These are phyloP conservation scores for Scopulariopsis brevicaulis DNA, from an alignment of 2,329 filamentous ascomycete genomes.

Conservation along the genomic window DNA sequence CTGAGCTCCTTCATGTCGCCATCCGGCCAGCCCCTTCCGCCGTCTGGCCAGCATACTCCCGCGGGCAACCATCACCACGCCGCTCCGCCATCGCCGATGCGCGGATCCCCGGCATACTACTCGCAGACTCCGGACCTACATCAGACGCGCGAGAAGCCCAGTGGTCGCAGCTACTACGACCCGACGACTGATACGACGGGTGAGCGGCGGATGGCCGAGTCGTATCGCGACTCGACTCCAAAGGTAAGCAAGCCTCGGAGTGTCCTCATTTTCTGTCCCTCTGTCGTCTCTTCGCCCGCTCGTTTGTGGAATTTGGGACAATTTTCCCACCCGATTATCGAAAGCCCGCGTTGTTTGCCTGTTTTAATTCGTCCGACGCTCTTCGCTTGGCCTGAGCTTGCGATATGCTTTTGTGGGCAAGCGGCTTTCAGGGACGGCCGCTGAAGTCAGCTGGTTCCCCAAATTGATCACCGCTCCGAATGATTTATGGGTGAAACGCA, in stretches of 20 bases:
- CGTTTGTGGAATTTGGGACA: neutral
- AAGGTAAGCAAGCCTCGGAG: conserved; percentile 27
- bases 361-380: neutral
- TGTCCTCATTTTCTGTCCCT: neutral
- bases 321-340: conserved; percentile 4
- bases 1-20: conserved; percentile 25
- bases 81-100: conserved; percentile 28
- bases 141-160: conserved; percentile 24
- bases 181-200: conserved; percentile 36
- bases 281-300: neutral
- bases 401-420: neutral
- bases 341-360: neutral
- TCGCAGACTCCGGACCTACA: conserved; percentile 15
- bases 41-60: conserved; percentile 4
- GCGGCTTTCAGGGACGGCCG: neutral
- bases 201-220: conserved; percentile 35
- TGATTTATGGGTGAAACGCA: neutral
- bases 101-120: conserved; percentile 30
- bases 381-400: neutral
- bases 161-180: conserved; percentile 37
- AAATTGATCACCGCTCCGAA: neutral
- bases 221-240: conserved; percentile 31
- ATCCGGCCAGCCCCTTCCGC: conserved; percentile 17
- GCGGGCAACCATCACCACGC: conserved; percentile 9
- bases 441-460: neutral